These are phyloP conservation scores for Hortiboletus campestris DNA, from an alignment of 768 basidiomycete species.

Conservation along the genomic window DNA sequence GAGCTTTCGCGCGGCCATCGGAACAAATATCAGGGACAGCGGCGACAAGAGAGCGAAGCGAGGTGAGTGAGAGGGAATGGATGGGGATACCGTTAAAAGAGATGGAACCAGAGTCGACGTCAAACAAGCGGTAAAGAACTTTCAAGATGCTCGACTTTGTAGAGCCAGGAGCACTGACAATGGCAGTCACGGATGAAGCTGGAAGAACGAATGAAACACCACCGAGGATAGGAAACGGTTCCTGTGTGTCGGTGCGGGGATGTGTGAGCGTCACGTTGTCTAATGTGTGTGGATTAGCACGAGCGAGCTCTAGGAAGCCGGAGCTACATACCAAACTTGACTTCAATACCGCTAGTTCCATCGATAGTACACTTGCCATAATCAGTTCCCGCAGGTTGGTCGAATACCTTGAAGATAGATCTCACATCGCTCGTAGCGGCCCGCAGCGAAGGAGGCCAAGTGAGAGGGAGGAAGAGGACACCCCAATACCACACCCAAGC, in stretches of 20 bases:
- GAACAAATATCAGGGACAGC: slow-evolving; percentile 81
- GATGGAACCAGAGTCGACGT: slow-evolving; percentile 77
- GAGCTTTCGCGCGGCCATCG: slow-evolving; percentile 21
- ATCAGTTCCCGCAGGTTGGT: slow-evolving; percentile 80
- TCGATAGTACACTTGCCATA: slow-evolving; percentile 79
- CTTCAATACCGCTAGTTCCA: slow-evolving; percentile 67
- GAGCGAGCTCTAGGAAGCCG: background rate
- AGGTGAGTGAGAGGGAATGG: slow-evolving; percentile 79
- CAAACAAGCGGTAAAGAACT: slow-evolving; percentile 92
- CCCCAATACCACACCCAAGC: slow-evolving; percentile 33
- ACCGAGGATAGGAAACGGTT: slow-evolving; percentile 55
- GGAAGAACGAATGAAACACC: slow-evolving; percentile 87
- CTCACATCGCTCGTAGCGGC: slow-evolving; percentile 76
- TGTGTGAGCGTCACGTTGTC: slow-evolving; percentile 89
- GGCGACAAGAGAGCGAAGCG: slow-evolving; percentile 77
- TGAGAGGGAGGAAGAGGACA: slow-evolving; percentile 35
- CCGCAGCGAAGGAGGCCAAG: slow-evolving; percentile 49
- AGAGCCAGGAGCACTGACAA: slow-evolving; percentile 81
- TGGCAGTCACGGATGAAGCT: slow-evolving; percentile 82
- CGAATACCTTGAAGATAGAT: slow-evolving; percentile 74
- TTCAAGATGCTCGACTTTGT: slow-evolving; percentile 85
- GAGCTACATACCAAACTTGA: slow-evolving; percentile 73
- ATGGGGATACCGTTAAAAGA: slow-evolving; percentile 86
- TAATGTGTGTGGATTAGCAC: slow-evolving; percentile 25
- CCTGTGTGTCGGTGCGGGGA: slow-evolving; percentile 51